phyloP scores from a whole-genome alignment of 352 stramenopile species.

The Pythium apleroticum region DNA sequence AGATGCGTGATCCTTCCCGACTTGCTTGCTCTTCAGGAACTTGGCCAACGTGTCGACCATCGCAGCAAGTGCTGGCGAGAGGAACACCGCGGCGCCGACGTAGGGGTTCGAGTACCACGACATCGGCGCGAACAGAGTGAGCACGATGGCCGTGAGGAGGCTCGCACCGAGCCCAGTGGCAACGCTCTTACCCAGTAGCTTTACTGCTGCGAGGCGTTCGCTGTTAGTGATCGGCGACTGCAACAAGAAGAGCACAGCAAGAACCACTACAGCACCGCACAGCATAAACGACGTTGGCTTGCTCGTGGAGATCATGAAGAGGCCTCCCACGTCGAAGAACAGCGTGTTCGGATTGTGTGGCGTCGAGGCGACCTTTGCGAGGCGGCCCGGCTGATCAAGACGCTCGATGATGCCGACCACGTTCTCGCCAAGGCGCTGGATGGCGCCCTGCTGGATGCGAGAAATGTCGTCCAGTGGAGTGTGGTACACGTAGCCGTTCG shows the following conservation, averaged over 20 bases:
- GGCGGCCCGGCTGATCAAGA: conserved; percentile 39
- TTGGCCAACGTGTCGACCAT: conserved; percentile 53
- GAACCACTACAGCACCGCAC: conserved; percentile 39
- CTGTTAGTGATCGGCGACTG: conserved; percentile 41
- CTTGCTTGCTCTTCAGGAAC: conserved; percentile 34
- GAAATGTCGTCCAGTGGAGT: conserved; percentile 68
- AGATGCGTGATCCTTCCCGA: conserved; percentile 3
- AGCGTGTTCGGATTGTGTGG: conserved; percentile 63
- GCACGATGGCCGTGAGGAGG: conserved; percentile 42
- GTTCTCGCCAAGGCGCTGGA: conserved; percentile 78
- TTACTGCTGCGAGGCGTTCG: conserved; percentile 39
- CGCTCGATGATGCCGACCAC: conserved; percentile 57
- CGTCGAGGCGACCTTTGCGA: conserved; percentile 61
- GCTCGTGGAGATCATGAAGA: conserved; percentile 63
- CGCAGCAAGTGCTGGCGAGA: conserved; percentile 44
- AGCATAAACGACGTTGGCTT: conserved; percentile 41
- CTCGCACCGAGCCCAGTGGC: conserved; percentile 34
- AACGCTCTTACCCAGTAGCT: conserved; percentile 40
- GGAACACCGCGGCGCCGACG: conserved; percentile 43
- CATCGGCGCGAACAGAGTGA: conserved; percentile 67
- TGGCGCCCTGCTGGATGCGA: conserved; percentile 59
- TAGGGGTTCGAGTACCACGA: conserved; percentile 69
- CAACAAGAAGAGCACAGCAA: conserved; percentile 44
- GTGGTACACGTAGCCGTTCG: conserved; percentile 84
- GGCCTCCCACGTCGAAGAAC: conserved; percentile 70